Evolutionary conservation across 2,329 filamentous ascomycete genomes (phyloP).

Genomic region (Niveomyces coronatus): DNA sequence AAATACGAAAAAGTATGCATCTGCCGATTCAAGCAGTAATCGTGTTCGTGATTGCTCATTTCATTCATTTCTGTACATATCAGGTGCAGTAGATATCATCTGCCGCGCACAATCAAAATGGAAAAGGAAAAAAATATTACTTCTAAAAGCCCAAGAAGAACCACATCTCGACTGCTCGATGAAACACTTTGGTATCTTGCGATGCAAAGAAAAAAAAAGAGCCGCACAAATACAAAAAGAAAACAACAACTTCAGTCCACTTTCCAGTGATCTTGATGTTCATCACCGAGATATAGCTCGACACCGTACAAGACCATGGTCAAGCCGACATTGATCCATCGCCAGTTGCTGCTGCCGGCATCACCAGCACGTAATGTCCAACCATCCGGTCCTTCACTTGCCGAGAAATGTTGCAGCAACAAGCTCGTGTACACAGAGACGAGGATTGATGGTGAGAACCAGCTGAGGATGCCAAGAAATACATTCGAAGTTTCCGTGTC

Average conservation of each 20-base stretch:
- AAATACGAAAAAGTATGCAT: too few species aligned
- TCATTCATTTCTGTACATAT: too few species aligned
- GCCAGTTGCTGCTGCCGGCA: slow-evolving; percentile 72
- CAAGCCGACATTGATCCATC: slow-evolving; percentile 84
- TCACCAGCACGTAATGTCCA: slow-evolving; percentile 82
- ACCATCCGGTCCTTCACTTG: slow-evolving; percentile 58
- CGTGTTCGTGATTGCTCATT: too few species aligned
- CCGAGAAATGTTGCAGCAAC: slow-evolving; percentile 88
- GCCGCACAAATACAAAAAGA: slow-evolving; percentile 1
- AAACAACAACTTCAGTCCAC: slow-evolving; percentile 48
- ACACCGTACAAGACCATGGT: slow-evolving; percentile 87
- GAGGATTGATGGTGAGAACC: slow-evolving; percentile 89
- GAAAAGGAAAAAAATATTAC: too few species aligned
- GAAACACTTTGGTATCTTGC: slow-evolving; percentile 5
- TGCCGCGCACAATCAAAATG: too few species aligned
- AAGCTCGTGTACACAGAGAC: slow-evolving; percentile 95
- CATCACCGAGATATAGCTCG: slow-evolving; percentile 77
- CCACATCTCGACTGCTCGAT: slow-evolving; percentile 1
- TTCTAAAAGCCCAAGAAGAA: too few species aligned
- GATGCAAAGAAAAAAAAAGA: slow-evolving; percentile 7
- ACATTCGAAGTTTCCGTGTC: slow-evolving; percentile 75
- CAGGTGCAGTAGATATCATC: neutral
- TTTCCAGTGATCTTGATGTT: slow-evolving; percentile 91
- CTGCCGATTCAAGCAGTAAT: too few species aligned
- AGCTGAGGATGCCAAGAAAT: slow-evolving; percentile 73